Evolutionary conservation across 2,329 filamentous ascomycete species (phyloP).

Genomic region (Microascus cirrosus): DNA sequence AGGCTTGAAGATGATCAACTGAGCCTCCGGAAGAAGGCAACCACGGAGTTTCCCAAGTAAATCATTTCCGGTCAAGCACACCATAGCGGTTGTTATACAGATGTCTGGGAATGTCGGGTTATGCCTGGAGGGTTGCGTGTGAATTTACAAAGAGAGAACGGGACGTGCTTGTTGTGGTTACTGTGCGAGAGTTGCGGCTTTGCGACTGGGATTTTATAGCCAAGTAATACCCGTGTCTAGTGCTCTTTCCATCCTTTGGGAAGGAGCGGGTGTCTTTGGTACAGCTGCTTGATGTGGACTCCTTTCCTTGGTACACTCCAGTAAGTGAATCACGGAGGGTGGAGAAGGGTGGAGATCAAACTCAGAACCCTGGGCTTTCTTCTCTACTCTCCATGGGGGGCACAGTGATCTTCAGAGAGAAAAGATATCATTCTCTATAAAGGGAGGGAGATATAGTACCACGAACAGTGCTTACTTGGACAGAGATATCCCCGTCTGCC

Average conservation of each 20-base stretch:
- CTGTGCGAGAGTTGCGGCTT: too few relatives aligned
- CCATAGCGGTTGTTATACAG: not conserved
- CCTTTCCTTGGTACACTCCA: not conserved
- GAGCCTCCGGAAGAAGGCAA: constrained; percentile 11
- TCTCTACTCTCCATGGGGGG: not conserved
- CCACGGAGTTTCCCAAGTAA: not conserved
- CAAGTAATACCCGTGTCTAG: not conserved
- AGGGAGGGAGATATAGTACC: too few relatives aligned
- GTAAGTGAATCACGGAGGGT: not conserved
- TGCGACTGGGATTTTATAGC: not conserved
- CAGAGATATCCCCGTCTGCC: too few relatives aligned
- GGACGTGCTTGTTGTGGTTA: too few relatives aligned
- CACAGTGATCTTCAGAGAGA: too few relatives aligned
- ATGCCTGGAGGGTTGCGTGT: not conserved
- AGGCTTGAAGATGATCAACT: constrained; percentile 36
- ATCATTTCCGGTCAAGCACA: not conserved
- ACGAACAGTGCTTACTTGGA: too few relatives aligned
- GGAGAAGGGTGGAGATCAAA: not conserved
- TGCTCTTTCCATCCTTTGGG: not conserved
- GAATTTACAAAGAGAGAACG: not conserved
- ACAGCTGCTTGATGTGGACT: not conserved
- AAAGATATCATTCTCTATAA: too few relatives aligned
- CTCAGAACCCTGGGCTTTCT: not conserved
- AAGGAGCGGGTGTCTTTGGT: not conserved
- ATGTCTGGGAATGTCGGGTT: not conserved